phyloP scores from a whole-genome alignment of 2,329 filamentous ascomycete species.

The Harringtonia lauricola region DNA sequence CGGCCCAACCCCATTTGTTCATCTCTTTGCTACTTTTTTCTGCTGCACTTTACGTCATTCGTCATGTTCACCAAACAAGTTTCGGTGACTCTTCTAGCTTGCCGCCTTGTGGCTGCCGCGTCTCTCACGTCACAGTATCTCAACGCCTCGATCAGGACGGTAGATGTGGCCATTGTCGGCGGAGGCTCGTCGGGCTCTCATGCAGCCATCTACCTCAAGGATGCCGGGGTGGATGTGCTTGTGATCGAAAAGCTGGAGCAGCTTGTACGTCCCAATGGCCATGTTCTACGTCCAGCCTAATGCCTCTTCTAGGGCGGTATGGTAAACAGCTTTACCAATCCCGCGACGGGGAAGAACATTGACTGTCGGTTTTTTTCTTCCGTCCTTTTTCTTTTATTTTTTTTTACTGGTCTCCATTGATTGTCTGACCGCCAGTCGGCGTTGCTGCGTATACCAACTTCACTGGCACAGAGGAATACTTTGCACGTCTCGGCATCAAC shows the following conservation, averaged over 20 bases:
- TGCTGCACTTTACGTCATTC: too few relatives aligned
- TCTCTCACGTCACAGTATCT: slow-evolving; percentile 1
- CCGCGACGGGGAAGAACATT: slow-evolving; percentile 20
- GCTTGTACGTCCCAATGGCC: slow-evolving; percentile 15
- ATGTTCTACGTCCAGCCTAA: not conserved
- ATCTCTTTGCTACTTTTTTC: too few relatives aligned
- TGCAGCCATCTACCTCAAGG: slow-evolving; percentile 24
- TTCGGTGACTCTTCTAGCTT: too few relatives aligned
- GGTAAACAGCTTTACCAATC: slow-evolving; percentile 33
- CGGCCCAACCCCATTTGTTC: too few relatives aligned
- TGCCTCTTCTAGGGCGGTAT: slow-evolving; percentile 31
- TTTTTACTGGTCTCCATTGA: not conserved
- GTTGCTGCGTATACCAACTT: slow-evolving; percentile 26
- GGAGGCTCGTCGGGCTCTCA: slow-evolving; percentile 26
- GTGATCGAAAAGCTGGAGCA: slow-evolving; percentile 23
- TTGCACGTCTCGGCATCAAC: slow-evolving; percentile 29
- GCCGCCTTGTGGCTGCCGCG: too few relatives aligned
- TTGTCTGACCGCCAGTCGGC: slow-evolving; percentile 13
- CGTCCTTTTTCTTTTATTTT: not conserved
- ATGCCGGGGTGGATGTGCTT: slow-evolving; percentile 20
- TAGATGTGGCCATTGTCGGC: slow-evolving; percentile 24
- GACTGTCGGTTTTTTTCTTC: slow-evolving; percentile 16
- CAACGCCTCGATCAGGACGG: not conserved
- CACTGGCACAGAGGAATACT: slow-evolving; percentile 28
- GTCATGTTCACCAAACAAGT: too few relatives aligned